Conservation (phyloP, 1,139 yeast species). For the Eremothecium gossypii region DNA sequence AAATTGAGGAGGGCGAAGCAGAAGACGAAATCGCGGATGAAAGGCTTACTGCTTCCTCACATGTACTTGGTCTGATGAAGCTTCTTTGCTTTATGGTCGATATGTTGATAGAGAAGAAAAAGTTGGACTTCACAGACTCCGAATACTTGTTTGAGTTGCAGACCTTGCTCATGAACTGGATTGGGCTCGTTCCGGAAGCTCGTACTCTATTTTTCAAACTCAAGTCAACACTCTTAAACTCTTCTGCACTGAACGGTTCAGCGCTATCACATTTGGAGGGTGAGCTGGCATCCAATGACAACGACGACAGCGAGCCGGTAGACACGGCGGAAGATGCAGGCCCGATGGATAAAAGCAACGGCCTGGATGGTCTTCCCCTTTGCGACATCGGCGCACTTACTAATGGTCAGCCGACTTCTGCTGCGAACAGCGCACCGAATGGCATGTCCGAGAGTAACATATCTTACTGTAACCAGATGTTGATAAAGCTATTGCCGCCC, state of each 20-base stretch:
- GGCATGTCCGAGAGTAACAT: constrained; percentile 1
- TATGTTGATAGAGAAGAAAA: constrained; percentile 37
- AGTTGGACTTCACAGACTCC: constrained; percentile 36
- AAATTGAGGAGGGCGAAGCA: constrained; percentile 26
- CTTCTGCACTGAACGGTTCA: not conserved
- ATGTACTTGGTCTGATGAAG: constrained; percentile 43
- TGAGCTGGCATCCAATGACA: constrained; percentile 1
- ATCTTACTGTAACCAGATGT: constrained; percentile 15
- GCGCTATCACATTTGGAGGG: not conserved
- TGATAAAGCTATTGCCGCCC: constrained; percentile 21
- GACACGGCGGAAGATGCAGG: not conserved
- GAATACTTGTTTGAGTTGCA: constrained; percentile 52
- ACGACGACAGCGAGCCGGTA: constrained; percentile 3
- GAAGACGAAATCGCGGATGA: constrained; percentile 8
- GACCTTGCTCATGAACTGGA: constrained; percentile 51
- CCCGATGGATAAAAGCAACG: not conserved
- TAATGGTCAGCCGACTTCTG: not conserved
- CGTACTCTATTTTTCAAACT: constrained; percentile 31
- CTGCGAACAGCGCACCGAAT: not conserved
- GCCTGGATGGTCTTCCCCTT: not conserved
- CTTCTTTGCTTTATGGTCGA: constrained; percentile 54
- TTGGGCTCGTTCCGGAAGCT: constrained; percentile 44
- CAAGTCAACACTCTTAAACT: constrained; percentile 16
- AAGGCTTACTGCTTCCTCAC: constrained; percentile 25
- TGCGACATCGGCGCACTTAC: not conserved